A percentile compares a stretch with the other conserved stretches of the same genome.
These are phyloP conservation scores for Ambrosia hybrid DNA, from an alignment of 140 eudicot species.

Conservation along the genomic window DNA sequence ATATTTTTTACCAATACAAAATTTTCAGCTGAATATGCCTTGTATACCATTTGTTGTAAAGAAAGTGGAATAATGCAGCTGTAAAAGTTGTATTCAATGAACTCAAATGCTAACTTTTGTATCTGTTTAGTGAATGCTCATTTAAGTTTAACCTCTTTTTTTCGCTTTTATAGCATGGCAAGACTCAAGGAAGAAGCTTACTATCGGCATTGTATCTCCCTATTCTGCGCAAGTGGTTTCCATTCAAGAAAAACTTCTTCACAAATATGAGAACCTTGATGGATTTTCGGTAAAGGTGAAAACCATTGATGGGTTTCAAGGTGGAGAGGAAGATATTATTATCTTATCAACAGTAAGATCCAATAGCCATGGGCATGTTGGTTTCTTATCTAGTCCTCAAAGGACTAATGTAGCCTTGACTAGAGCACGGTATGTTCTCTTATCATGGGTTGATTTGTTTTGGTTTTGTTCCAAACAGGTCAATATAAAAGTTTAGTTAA, in stretches of 20 bases:
- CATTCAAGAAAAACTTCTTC: slow-evolving; percentile 43
- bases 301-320: slow-evolving; percentile 64
- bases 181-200: slow-evolving; percentile 29
- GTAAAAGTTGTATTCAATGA: slow-evolving; percentile 50
- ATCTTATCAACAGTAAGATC: slow-evolving; percentile 61
- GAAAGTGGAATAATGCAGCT: not conserved
- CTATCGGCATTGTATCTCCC: slow-evolving; percentile 59
- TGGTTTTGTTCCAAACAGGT: not conserved
- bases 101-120: not conserved
- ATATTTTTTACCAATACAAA: too few species aligned
- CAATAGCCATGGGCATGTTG: slow-evolving; percentile 48
- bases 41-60: not conserved
- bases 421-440: slow-evolving; percentile 49
- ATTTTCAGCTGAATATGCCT: too few species aligned
- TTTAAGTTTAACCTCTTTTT: slow-evolving; percentile 15
- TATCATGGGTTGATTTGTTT: not conserved
- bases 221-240: slow-evolving; percentile 54
- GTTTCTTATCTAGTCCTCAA: slow-evolving; percentile 47
- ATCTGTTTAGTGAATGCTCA: slow-evolving; percentile 10
- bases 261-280: slow-evolving; percentile 31
- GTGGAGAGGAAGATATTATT: slow-evolving; percentile 59
- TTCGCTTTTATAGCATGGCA: slow-evolving; percentile 38
- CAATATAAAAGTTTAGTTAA: not conserved
- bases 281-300: slow-evolving; percentile 40
- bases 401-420: slow-evolving; percentile 73